These are phyloP conservation scores for Artemisia argyi DNA, from an alignment of 129 eudicot species.

Conservation along the genomic window DNA sequence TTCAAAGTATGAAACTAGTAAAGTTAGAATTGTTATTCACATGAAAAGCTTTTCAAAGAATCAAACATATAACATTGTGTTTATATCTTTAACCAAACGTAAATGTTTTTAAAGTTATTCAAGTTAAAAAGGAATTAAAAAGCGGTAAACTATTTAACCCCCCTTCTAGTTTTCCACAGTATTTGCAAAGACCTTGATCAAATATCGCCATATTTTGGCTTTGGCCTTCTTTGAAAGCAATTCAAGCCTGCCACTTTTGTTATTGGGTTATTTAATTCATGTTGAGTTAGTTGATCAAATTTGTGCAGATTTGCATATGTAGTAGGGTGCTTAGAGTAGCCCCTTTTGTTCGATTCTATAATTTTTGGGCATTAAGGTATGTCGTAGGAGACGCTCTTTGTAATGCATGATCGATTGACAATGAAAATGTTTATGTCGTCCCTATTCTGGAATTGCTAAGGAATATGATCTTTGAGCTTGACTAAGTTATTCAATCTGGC, in stretches of 20 bases:
- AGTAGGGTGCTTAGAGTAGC: neutral
- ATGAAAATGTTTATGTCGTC: slow-evolving; percentile 8
- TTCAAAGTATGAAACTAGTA: no score
- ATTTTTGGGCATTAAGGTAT: neutral
- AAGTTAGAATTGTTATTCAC: no score
- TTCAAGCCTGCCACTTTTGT: slow-evolving; percentile 12
- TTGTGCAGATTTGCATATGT: neutral
- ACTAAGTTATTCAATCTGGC: neutral
- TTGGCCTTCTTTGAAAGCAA: neutral
- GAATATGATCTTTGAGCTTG: slow-evolving; percentile 1
- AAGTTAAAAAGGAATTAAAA: no score
- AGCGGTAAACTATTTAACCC: no score
- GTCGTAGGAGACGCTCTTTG: neutral
- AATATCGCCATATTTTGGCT: slow-evolving; percentile 8
- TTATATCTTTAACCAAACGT: no score
- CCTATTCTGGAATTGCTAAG: slow-evolving; percentile 6
- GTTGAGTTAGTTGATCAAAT: neutral
- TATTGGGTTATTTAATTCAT: slow-evolving; percentile 1
- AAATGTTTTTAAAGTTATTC: no score
- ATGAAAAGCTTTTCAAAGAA: no score
- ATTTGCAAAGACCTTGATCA: slow-evolving; percentile 11
- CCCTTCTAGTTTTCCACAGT: no score
- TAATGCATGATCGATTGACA: slow-evolving; percentile 3
- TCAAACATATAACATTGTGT: no score
- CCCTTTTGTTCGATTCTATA: neutral